These are phyloP conservation scores for Wickerhamomyces ciferrii DNA, from an alignment of 805 yeast species.

Conservation along the genomic window DNA sequence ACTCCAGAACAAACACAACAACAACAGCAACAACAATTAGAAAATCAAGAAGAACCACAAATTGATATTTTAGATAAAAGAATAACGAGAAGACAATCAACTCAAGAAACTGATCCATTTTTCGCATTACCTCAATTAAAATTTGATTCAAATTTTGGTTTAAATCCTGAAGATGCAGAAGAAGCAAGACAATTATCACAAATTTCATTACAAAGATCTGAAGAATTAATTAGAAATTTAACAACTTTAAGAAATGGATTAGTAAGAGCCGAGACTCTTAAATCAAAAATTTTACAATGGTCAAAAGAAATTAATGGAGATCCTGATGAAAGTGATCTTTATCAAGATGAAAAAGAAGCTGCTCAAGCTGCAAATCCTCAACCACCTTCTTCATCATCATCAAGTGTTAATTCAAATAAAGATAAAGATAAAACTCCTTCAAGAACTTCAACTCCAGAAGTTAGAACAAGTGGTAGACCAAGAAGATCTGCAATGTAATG, in stretches of 20 bases:
- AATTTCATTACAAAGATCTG: constrained; percentile 75
- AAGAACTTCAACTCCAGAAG: constrained; percentile 3
- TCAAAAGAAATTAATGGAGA: constrained; percentile 77
- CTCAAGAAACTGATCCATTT: constrained; percentile 50
- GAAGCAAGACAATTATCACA: constrained; percentile 69
- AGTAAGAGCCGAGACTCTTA: constrained; percentile 71
- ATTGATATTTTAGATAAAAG: constrained; percentile 22
- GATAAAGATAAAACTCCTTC: constrained; percentile 4
- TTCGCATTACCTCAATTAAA: constrained; percentile 52
- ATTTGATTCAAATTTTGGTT: constrained; percentile 41
- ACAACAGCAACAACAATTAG: constrained; percentile 16
- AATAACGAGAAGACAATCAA: constrained; percentile 21
- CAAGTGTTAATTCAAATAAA: too few species aligned
- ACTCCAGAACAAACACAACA: not conserved
- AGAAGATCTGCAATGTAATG: not conserved
- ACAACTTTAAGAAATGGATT: constrained; percentile 70
- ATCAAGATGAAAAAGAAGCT: constrained; percentile 23
- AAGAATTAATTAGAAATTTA: constrained; percentile 81
- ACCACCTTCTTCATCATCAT: constrained; percentile 10
- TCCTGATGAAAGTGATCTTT: constrained; percentile 38
- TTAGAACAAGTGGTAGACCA: not conserved
- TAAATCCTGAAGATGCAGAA: constrained; percentile 53
- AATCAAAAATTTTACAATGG: constrained; percentile 72
- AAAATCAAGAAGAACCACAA: constrained; percentile 3
- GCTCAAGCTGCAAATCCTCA: constrained; percentile 24